Evolutionary conservation across 1,284 basidiomycete genomes (phyloP).

Genomic region (Ustilago esculenta): DNA sequence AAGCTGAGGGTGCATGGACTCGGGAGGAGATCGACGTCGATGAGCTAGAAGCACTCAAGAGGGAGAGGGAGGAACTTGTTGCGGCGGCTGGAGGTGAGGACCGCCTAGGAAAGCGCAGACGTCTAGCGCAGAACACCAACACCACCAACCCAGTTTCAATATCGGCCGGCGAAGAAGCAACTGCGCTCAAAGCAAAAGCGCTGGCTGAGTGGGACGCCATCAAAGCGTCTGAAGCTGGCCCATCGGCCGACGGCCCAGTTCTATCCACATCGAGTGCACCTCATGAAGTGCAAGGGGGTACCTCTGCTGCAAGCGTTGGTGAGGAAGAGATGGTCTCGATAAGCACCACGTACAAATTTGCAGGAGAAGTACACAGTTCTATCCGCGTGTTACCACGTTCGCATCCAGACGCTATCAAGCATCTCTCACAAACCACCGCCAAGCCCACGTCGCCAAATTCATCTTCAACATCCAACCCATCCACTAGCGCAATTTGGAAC

Average conservation of each 20-base stretch:
- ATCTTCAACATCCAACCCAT: not conserved
- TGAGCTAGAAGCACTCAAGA: conserved; percentile 35
- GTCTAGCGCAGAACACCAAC: not conserved
- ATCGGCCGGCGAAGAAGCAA: not conserved
- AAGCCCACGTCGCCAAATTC: not conserved
- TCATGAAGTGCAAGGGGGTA: not conserved
- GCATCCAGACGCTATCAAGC: conserved; percentile 52
- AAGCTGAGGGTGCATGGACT: not conserved
- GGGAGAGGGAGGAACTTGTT: conserved; percentile 28
- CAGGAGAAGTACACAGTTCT: conserved; percentile 37
- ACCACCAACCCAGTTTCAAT: not conserved
- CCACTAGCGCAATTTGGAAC: too few relatives aligned
- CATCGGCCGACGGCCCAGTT: not conserved
- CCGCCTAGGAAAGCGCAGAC: conserved; percentile 28
- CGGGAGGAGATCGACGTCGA: conserved; percentile 29
- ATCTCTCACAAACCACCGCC: conserved; percentile 23
- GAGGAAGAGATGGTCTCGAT: conserved; percentile 42
- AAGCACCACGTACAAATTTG: conserved; percentile 48
- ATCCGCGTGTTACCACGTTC: conserved; percentile 39
- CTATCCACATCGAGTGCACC: not conserved
- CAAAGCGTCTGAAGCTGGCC: conserved; percentile 6
- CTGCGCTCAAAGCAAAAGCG: conserved; percentile 13
- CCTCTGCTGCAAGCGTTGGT: not conserved
- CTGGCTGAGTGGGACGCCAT: conserved; percentile 33
- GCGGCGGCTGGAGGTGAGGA: conserved; percentile 35